These are phyloP conservation scores for Bassia scoparia DNA, from an alignment of 148 eudicot genomes.

Conservation along the genomic window DNA sequence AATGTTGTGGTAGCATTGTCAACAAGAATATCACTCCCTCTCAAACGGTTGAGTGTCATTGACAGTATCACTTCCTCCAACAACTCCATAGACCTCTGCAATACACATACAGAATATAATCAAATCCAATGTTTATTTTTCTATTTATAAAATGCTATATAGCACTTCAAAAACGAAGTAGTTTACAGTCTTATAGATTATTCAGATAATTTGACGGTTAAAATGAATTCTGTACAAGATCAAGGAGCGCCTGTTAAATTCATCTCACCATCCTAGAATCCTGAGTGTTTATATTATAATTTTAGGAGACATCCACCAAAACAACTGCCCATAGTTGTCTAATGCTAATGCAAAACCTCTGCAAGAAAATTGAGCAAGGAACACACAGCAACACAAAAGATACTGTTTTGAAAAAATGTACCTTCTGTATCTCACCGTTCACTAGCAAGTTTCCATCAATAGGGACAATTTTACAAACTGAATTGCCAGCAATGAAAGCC, in stretches of 20 bases:
- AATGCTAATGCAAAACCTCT: background rate
- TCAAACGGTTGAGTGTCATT: conserved; percentile 68
- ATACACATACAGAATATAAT: background rate
- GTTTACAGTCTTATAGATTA: too few relatives aligned
- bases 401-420: conserved; percentile 23
- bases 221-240: background rate
- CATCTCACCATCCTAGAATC: too few relatives aligned
- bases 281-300: too few relatives aligned
- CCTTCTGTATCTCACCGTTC: conserved; percentile 96
- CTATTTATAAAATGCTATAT: too few relatives aligned
- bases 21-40: conserved; percentile 42
- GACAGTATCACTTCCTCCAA: conserved; percentile 90
- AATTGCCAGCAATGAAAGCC: conserved; percentile 70
- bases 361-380: background rate
- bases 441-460: conserved; percentile 78
- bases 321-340: background rate
- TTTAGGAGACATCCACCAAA: background rate
- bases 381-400: conserved; percentile 1
- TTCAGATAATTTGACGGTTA: too few relatives aligned
- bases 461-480: conserved; percentile 91
- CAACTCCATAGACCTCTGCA: conserved; percentile 75
- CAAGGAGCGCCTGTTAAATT: background rate
- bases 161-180: background rate
- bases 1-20: conserved; percentile 66
- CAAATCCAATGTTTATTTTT: background rate